Base-by-base conservation (phyloP, 495 filamentous ascomycete species). In the Podospora bellae-mahoneyi region DNA sequence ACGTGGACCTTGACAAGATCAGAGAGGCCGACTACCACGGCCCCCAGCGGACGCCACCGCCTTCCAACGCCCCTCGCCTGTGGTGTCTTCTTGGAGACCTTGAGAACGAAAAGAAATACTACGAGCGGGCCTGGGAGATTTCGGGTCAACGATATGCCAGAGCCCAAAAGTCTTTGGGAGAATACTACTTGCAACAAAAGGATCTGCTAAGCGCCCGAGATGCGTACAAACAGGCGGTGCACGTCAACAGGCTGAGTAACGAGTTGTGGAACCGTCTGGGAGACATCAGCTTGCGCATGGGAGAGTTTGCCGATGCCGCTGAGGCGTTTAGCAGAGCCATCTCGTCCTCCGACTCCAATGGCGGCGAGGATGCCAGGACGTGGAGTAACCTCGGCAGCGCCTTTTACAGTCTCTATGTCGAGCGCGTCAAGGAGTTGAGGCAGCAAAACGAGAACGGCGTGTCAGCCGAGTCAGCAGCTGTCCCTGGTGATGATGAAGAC, bases 41-140 rank as follows among this genome's bases (percentile, higher is more conserved):
- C 0, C 83, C 86, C 2, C 88, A 90, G 76, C 83, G 87, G 5
- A 78, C 83, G 0, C 89, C 92, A 3, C 79, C 92, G 7, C 93
- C 95, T 0, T 83, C 87, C 2, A 89, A 97, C 77, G 93, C 96
- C 3, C 92, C 95, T 0, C 86, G 95, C 0, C 80, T 98, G 4
- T 94, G 92, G 81, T 97, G 94, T 75, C 97, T 99, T 66, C 80
- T 99, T 2, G 95, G 96, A 20, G 95, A 99, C 69, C 84, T 99
- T 48, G 91, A 94, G 64, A 83, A 88, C 19, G 84, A 93, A 44
- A 84, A 89, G 1, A 76, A 70, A 15, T 85, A 91, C 78, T 98
- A 95, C 79, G 87, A 92, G 69, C 88, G 89, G 13, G 93, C 95
- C 0, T 99, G 95, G 95, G 88, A 90, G 6, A 88, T 97, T 44